These are phyloP conservation scores for Hortiboletus flavorubellus DNA, from an alignment of 768 basidiomycete species.

Conservation along the genomic window DNA sequence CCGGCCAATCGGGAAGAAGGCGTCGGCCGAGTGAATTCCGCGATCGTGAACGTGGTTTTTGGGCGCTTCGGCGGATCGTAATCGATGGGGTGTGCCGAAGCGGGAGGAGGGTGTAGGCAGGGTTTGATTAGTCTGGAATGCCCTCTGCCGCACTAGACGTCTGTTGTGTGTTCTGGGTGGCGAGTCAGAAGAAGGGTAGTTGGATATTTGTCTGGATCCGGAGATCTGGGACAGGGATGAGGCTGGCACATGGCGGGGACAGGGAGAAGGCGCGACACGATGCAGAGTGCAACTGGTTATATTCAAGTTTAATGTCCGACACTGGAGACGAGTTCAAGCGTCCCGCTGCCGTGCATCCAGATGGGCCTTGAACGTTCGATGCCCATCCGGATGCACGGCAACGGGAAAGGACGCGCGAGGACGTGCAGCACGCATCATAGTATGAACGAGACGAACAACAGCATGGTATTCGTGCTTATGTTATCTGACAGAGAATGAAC, in stretches of 20 bases:
- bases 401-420: not conserved
- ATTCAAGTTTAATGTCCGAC: slow-evolving; percentile 25
- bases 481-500: not conserved
- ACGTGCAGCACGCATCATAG: too few relatives aligned
- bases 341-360: too few relatives aligned
- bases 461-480: not conserved
- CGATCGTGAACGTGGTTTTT: slow-evolving; percentile 16
- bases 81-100: slow-evolving; percentile 8
- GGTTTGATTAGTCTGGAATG: slow-evolving; percentile 7
- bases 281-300: slow-evolving; percentile 4
- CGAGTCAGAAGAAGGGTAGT: slow-evolving; percentile 11
- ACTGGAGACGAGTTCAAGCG: not conserved
- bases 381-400: not conserved
- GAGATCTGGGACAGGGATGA: slow-evolving; percentile 14
- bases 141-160: slow-evolving; percentile 22
- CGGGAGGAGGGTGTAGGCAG: not conserved
- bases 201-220: slow-evolving; percentile 8
- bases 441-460: too few relatives aligned
- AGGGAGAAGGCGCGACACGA: slow-evolving; percentile 9
- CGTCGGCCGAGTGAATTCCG: slow-evolving; percentile 13
- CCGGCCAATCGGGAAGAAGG: slow-evolving; percentile 13
- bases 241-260: slow-evolving; percentile 5
- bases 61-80: slow-evolving; percentile 21
- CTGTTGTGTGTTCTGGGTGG: slow-evolving; percentile 2
- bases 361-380: too few relatives aligned